Percentiles rank a stretch among this genome's conserved stretches.
These are phyloP conservation scores for Tolypocladium endophyticum DNA, from an alignment of 2,329 filamentous ascomycete genomes.

Conservation along the genomic window DNA sequence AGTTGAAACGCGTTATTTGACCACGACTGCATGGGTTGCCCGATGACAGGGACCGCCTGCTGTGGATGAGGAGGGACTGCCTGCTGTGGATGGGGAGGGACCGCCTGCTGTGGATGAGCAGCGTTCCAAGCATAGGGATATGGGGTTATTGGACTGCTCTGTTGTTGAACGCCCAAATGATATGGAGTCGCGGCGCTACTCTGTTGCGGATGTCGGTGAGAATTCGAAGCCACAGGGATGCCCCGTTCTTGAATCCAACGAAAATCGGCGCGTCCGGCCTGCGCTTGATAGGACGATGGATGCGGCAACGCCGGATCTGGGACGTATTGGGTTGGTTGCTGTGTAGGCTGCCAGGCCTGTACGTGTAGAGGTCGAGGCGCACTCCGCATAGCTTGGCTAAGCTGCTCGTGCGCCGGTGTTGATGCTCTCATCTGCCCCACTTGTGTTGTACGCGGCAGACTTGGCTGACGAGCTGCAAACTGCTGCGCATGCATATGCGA, in stretches of 20 bases:
- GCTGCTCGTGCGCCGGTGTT: neutral
- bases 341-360: neutral
- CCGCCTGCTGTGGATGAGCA: neutral
- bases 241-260: neutral
- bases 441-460: neutral
- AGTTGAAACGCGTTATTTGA: neutral
- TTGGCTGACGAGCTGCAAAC: neutral
- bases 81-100: neutral
- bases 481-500: neutral
- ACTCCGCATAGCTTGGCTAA: neutral
- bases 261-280: neutral
- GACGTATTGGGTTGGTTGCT: neutral
- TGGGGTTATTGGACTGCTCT: neutral
- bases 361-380: neutral
- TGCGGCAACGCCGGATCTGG: neutral
- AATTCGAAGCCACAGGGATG: neutral
- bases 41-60: neutral
- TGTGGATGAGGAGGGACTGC: neutral
- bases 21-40: neutral
- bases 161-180: neutral
- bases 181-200: neutral
- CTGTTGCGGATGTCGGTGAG: neutral
- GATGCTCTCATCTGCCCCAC: neutral
- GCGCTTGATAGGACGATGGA: neutral
- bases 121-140: neutral